A percentile compares a stretch with the other conserved stretches of the same genome.
phyloP scores from a whole-genome alignment of 2,329 filamentous ascomycete species.

The Hypoxylon sp. region DNA sequence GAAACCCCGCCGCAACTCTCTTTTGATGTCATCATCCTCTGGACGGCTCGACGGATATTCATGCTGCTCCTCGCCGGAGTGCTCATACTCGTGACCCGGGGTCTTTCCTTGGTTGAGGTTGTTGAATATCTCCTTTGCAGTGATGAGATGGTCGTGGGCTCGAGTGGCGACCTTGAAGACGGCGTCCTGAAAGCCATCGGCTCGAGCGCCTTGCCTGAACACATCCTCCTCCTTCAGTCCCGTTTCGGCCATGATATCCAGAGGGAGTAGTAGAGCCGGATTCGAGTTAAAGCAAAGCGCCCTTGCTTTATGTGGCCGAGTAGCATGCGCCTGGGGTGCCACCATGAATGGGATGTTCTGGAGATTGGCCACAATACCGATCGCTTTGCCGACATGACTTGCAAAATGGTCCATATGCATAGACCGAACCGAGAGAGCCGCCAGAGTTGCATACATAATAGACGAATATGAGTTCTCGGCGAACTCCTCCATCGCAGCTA shows the following conservation, averaged over 20 bases:
- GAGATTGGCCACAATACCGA: conserved; percentile 86
- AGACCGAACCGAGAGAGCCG: conserved; percentile 78
- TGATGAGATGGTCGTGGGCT: conserved; percentile 95
- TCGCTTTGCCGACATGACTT: conserved; percentile 93
- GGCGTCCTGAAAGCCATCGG: conserved; percentile 83
- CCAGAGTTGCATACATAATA: conserved; percentile 86
- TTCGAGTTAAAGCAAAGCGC: conserved; percentile 50
- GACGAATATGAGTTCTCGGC: conserved; percentile 96
- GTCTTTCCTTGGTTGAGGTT: conserved; percentile 77
- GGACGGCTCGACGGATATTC: conserved; percentile 52
- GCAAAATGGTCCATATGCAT: conserved; percentile 91
- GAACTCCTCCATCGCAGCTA: conserved; percentile 82
- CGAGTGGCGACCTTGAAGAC: conserved; percentile 92
- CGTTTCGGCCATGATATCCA: conserved; percentile 87
- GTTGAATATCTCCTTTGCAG: conserved; percentile 88
- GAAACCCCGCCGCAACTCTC: conserved; percentile 69
- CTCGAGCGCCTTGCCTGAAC: conserved; percentile 79
- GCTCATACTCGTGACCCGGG: conserved; percentile 88
- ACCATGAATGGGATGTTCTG: conserved; percentile 89
- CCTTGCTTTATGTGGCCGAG: conserved; percentile 51
- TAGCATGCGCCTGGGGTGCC: conserved; percentile 67
- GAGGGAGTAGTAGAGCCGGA: conserved; percentile 75
- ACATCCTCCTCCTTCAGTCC: conserved; percentile 89
- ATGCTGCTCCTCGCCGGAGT: conserved; percentile 78
- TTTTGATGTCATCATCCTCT: conserved; percentile 48